Base-by-base conservation (phyloP, 345 rosid genomes). In the Salix exigua region DNA sequence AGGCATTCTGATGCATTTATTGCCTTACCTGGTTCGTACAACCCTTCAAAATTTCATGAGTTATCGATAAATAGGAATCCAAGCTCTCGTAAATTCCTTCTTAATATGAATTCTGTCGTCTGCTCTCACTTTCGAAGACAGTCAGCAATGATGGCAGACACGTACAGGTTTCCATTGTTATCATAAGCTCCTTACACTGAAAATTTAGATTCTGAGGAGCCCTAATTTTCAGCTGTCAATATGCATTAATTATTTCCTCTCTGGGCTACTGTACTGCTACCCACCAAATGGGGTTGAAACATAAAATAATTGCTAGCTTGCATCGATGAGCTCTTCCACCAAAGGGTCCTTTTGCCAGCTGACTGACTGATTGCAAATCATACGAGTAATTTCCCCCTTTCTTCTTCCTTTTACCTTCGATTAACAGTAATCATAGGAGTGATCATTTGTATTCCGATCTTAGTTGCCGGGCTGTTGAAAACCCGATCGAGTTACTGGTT, bases 1-100 rank as follows among this genome's bases (percentile, higher is more conserved):
- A 68, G 78, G 69, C 78, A 77, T 17, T 81, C 84, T 18, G 84
- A 81, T 73, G 84, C 84, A 26, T 81, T 81, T 18, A 81, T 81
- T 68, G 84, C 84, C 19, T 70, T 81, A 31, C 84, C 84, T 73
- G 84, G 84, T 81, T 30, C 1, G 80, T 66, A 58, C 68, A 60
- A 23, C 25, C 7, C 25, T 21, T n/a, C n/a, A 53, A 18, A 53
- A 53, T 18, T 3, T 6, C 2, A 51, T 7, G 19, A 51, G n/a
- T 7, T 51, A 7, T 19, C 60, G 19, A 7, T 51, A 51, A 17
- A 19, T 19, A 13, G 17, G 14, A 44, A 44, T 44, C 48, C 48
- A 44, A 44, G 4, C 12, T 1, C 48, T 42, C 16, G 8, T 53
- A 55, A n/a, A 31, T 31, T 31, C 33, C 33, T 31, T 31, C 33